A percentile compares a stretch with the other conserved stretches of the same genome.
Evolutionary conservation across 2,329 filamentous ascomycete species (phyloP).

Genomic region (Trichoderma sp.): DNA sequence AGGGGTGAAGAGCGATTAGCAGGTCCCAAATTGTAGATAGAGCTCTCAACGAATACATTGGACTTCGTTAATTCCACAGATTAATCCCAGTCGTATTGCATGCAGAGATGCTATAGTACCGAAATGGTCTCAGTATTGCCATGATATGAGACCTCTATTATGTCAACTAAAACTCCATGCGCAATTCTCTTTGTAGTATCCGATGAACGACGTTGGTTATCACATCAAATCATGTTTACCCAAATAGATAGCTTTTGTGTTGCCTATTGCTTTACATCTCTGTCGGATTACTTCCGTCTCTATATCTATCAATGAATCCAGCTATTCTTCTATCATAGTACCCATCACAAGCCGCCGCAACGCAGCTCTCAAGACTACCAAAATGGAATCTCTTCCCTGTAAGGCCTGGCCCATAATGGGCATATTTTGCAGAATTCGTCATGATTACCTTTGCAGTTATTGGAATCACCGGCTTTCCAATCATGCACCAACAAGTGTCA

Average conservation of each 20-base stretch:
- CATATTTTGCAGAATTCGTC: slow-evolving; percentile 51
- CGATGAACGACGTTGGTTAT: too few species aligned
- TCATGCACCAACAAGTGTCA: slow-evolving; percentile 52
- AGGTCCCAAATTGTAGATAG: background rate
- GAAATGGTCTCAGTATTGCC: too few species aligned
- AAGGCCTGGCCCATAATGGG: slow-evolving; percentile 42
- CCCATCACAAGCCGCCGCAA: slow-evolving; percentile 28
- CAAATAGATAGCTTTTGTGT: background rate
- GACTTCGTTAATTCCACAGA: background rate
- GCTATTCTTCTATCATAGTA: background rate
- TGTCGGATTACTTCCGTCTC: background rate
- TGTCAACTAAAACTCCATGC: too few species aligned
- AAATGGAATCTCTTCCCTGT: slow-evolving; percentile 30
- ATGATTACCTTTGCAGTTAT: slow-evolving; percentile 34
- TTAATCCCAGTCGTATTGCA: background rate
- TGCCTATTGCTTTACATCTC: background rate
- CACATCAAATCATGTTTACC: background rate
- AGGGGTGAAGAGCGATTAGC: background rate
- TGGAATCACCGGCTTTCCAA: slow-evolving; percentile 42
- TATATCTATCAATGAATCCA: background rate
- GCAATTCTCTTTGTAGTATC: background rate
- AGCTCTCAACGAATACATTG: background rate
- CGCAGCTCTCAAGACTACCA: slow-evolving; percentile 29
- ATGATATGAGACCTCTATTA: too few species aligned
- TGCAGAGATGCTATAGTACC: background rate